These are phyloP conservation scores for Cyberlindnera nakhonratchasimensis DNA, from an alignment of 805 yeast genomes.

Conservation along the genomic window DNA sequence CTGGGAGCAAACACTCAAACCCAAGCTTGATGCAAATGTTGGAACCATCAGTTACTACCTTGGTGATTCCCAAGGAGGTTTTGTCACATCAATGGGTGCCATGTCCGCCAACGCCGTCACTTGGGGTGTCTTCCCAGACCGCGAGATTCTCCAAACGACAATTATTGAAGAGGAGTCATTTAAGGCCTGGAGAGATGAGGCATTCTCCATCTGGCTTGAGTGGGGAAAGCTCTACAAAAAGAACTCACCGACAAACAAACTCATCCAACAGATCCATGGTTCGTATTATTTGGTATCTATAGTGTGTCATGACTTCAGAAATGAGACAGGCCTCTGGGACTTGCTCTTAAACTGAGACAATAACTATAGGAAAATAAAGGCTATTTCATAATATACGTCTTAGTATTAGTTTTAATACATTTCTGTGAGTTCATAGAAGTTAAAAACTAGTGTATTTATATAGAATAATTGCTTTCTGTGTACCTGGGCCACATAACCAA, in stretches of 20 bases:
- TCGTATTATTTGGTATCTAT: slow-evolving; percentile 77
- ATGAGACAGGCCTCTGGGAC: slow-evolving; percentile 77
- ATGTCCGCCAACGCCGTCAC: slow-evolving; percentile 78
- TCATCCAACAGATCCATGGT: slow-evolving; percentile 58
- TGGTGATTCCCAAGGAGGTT: slow-evolving; percentile 57
- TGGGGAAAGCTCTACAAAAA: slow-evolving; percentile 80
- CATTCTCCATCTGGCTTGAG: slow-evolving; percentile 84
- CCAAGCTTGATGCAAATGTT: slow-evolving; percentile 40
- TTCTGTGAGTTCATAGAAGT: too few species aligned
- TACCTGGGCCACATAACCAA: neutral
- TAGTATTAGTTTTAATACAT: too few species aligned
- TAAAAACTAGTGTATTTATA: too few species aligned
- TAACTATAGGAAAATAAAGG: neutral
- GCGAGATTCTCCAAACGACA: slow-evolving; percentile 88
- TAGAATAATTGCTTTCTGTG: too few species aligned
- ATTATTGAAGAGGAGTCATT: slow-evolving; percentile 90
- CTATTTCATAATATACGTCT: too few species aligned
- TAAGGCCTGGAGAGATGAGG: slow-evolving; percentile 95
- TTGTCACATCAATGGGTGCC: slow-evolving; percentile 56
- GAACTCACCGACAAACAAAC: slow-evolving; percentile 48
- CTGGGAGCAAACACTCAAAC: slow-evolving; percentile 59
- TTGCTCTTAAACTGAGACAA: slow-evolving; percentile 34
- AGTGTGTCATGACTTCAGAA: slow-evolving; percentile 78
- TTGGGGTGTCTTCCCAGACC: slow-evolving; percentile 95
- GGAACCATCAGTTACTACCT: slow-evolving; percentile 69